Evolutionary conservation across 106 monocot genomes (phyloP).

Genomic region (Dendrobium nobile): DNA sequence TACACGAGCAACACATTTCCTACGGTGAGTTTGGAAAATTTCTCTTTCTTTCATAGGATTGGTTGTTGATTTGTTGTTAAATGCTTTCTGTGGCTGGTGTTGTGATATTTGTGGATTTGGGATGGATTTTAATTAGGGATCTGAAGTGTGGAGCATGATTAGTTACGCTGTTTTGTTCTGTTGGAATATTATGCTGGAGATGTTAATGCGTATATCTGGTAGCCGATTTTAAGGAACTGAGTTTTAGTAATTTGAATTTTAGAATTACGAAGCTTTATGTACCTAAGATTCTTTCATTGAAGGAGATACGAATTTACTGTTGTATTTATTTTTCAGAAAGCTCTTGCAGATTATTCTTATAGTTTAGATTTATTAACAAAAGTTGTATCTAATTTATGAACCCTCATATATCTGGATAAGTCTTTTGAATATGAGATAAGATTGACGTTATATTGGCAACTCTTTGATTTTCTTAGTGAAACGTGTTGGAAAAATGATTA

Average conservation of each 20-base stretch:
- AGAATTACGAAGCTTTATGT: not conserved
- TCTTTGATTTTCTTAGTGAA: not conserved
- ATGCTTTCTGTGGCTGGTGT: not conserved
- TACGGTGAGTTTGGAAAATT: not conserved
- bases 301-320: not conserved
- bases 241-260: not conserved
- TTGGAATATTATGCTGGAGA: not conserved
- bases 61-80: not conserved
- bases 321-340: not conserved
- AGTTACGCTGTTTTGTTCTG: not conserved
- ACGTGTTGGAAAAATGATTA: not conserved
- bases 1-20: conserved; percentile 12
- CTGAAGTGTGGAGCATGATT: not conserved
- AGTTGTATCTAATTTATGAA: not conserved
- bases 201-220: not conserved
- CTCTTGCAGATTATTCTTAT: not conserved
- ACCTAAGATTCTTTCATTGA: not conserved
- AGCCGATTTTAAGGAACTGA: not conserved
- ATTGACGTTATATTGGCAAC: not conserved
- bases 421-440: not conserved
- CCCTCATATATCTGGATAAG: not conserved
- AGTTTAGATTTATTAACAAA: not conserved
- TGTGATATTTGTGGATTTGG: not conserved
- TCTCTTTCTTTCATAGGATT: not conserved
- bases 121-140: not conserved